Conservation (phyloP, 495 filamentous ascomycete species). For the Aspergillus bertholletiae region DNA sequence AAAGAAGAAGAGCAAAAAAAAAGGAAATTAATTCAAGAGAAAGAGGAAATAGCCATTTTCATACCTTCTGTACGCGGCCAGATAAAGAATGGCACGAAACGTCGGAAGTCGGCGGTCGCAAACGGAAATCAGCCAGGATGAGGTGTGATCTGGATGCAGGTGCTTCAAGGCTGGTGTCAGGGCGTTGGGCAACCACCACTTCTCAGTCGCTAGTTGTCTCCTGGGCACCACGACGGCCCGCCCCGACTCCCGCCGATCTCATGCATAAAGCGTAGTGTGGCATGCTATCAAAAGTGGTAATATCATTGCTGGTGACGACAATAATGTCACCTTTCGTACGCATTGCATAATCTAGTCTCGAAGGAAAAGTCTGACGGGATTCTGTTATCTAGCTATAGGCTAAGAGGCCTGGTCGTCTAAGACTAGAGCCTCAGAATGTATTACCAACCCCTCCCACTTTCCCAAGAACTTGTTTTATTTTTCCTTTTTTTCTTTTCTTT, state of each 20-base stretch:
- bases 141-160: conserved; percentile 17
- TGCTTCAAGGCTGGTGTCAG: conserved; percentile 15
- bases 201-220: conserved; percentile 19
- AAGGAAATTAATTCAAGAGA: background rate
- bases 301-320: background rate
- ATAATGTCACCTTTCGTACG: background rate
- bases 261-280: conserved; percentile 34
- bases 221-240: conserved; percentile 39
- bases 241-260: conserved; percentile 48
- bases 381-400: background rate
- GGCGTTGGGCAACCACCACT: conserved; percentile 18
- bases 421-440: background rate
- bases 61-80: background rate
- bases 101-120: conserved; percentile 13
- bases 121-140: conserved; percentile 1
- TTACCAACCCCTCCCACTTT: background rate
- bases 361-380: background rate
- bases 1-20: background rate
- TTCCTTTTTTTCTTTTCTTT: background rate
- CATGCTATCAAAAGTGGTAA: conserved; percentile 2
- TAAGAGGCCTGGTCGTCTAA: background rate
- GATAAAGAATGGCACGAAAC: background rate
- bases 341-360: background rate
- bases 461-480: no score
- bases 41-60: background rate